Evolutionary conservation across 345 rosid species (phyloP), one percentile per base, ranked within the genome.

Genomic region (Acer campestre): DNA sequence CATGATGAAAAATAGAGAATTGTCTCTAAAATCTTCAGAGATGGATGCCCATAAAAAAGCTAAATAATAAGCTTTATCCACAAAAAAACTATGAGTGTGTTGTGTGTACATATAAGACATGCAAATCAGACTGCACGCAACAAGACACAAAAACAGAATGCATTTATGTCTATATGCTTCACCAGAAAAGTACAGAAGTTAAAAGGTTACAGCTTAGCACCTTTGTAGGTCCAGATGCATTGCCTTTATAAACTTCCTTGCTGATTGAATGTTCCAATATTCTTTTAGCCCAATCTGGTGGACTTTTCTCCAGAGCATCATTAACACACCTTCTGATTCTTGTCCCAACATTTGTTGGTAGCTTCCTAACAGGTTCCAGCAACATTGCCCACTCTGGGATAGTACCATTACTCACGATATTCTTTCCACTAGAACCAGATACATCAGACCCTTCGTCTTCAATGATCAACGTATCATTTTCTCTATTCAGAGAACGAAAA

Each of bases 151-250:
- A 73, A 73, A 61, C 0, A 58, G 22, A 10, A 29, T 40, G 66
- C 42, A 55, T 31, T 44, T 61, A 7, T 25, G 17, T 61, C 6
- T 12, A 66, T 42, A 40, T 46, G 1, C 22, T 8, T 29, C 61
- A 67, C 35, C 14, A 40, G 22, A 22, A 79, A 42, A 49, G 73
- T 77, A 78, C 77, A 72, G 71, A 82, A 76, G 66, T 81, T 18
- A 77, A 27, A 61, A 23, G 63, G 82, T 69, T 78, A 71, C 12
- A 18, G 74, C 9, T 31, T 63, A 67, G 68, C 80, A 95, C 99
- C 99, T 96, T 96, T 67, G 99, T 96, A 42, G 99, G 99, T 75
- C 99, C 99, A 67, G 98, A 96, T 40, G 99, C 99, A 87, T 96
- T 96, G 86, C 99, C 99, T 85, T 96, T 96, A 80, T 96, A 96